These are phyloP conservation scores for Fusarium equiseti DNA, from an alignment of 2,329 filamentous ascomycete species.

Conservation along the genomic window DNA sequence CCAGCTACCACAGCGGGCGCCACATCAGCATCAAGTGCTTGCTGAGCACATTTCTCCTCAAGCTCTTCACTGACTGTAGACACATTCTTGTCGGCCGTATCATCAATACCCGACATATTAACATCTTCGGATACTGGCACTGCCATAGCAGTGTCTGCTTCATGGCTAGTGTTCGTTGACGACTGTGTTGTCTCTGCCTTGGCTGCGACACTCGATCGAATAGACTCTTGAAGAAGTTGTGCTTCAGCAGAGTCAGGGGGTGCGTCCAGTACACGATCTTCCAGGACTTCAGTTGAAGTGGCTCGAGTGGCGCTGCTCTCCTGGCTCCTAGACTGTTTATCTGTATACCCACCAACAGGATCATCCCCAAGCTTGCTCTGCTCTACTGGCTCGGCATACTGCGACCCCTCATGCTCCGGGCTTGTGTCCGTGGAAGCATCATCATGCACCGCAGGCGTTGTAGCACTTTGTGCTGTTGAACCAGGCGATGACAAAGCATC, in stretches of 20 bases:
- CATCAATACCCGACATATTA: constrained; percentile 9
- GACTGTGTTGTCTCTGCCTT: constrained; percentile 10
- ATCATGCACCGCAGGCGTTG: constrained; percentile 76
- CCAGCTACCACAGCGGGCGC: background rate
- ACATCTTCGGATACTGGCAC: constrained; percentile 17
- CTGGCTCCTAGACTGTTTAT: constrained; percentile 31
- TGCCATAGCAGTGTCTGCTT: constrained; percentile 8
- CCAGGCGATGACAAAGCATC: constrained; percentile 67
- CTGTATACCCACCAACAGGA: constrained; percentile 40
- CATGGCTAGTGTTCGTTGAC: constrained; percentile 5
- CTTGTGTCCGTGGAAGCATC: constrained; percentile 80
- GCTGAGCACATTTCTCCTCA: constrained; percentile 9
- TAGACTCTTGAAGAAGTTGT: constrained; percentile 60
- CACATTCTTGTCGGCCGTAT: background rate
- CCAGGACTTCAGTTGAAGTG: constrained; percentile 34
- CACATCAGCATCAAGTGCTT: background rate
- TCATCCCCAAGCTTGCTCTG: constrained; percentile 61
- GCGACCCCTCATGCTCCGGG: constrained; percentile 74
- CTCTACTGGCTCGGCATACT: constrained; percentile 63
- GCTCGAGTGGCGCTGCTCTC: constrained; percentile 12
- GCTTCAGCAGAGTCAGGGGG: constrained; percentile 55
- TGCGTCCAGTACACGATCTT: constrained; percentile 40
- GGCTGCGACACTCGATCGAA: constrained; percentile 47
- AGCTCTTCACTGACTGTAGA: background rate
- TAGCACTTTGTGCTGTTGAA: constrained; percentile 79